Base-by-base conservation (phyloP, 768 basidiomycete species). In the Brasilioporus rufonigricans region DNA sequence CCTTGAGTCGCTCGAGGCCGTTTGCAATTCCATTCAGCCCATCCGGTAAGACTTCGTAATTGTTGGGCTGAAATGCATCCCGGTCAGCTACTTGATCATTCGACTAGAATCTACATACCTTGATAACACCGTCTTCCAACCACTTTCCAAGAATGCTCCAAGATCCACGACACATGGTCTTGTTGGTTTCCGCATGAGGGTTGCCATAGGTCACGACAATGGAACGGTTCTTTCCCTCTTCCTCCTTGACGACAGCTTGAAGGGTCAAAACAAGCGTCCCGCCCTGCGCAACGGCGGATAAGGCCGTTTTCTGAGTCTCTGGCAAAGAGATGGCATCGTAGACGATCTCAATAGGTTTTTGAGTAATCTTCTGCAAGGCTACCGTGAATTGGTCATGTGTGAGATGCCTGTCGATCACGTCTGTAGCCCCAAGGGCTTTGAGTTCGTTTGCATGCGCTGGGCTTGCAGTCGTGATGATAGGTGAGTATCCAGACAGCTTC, bases 391-490 rank as follows among this genome's bases (percentile, higher is more conserved):
- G 56, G 6, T 55, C 35, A 19, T 38, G 59, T 18, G 50, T 38
- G 52, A 38, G 50, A 47, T 48, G 62, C 56, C 71, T 66, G 52
- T 77, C 71, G 29, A 80, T 54, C 19, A 80, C 65, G 38, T 74
- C 55, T 1, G 78, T 76, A 4, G 73, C 77, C 9, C 78, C 76
- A 23, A 77, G 60, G 5, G 62, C 67, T 55, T 71, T 69, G 26
- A 78, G 71, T 13, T 55, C 49, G 1, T 61, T 52, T 36, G 66
- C 44, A 40, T 76, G 68, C 14, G 65, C 58, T 9, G 59, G 55
- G 18, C 73, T 74, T 0, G 77, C 69, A 1, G 70, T 77, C 23
- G 72, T 61, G 14, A 79, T 76, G 48, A 77, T 74, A 6, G 76
- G 75, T 12, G 70, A 65, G 61, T 76, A 77, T 1, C 74, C 76